Evolutionary conservation across 2,329 filamentous ascomycete species (phyloP).

Genomic region (Hypoxylon sp.): DNA sequence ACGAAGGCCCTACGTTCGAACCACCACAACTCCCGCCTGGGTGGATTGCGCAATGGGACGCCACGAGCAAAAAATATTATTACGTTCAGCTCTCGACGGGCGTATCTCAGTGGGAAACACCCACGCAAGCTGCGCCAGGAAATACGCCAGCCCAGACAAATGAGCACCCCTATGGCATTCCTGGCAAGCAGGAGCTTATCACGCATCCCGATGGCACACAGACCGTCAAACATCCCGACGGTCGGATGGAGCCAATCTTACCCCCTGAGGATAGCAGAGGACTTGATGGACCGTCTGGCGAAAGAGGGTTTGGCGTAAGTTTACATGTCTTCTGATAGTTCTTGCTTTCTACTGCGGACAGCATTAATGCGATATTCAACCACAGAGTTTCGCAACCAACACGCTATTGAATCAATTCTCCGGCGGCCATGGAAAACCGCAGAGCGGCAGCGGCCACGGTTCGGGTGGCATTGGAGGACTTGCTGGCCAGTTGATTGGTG

Average conservation of each 20-base stretch:
- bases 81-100: conserved; percentile 81
- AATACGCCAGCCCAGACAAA: conserved; percentile 68
- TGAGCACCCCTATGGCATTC: conserved; percentile 75
- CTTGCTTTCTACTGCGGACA: conserved; percentile 41
- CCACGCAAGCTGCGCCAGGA: conserved; percentile 74
- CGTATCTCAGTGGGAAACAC: conserved; percentile 80
- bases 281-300: conserved; percentile 67
- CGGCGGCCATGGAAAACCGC: conserved; percentile 61
- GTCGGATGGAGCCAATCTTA: conserved; percentile 72
- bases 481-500: conserved; percentile 61
- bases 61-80: conserved; percentile 75
- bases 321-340: conserved; percentile 30
- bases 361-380: conserved; percentile 46
- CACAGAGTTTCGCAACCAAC: conserved; percentile 72
- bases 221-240: conserved; percentile 72
- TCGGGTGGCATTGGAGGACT: conserved; percentile 63
- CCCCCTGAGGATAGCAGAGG: conserved; percentile 65
- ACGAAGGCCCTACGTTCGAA: conserved; percentile 70
- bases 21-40: conserved; percentile 74
- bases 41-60: conserved; percentile 80
- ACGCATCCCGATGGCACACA: conserved; percentile 74
- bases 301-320: conserved; percentile 77
- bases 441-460: conserved; percentile 55
- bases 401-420: conserved; percentile 64
- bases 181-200: conserved; percentile 67